Percentiles rank a stretch among this genome's conserved stretches.
phyloP scores from a whole-genome alignment of 345 rosid species.

The Geranium brycei region DNA sequence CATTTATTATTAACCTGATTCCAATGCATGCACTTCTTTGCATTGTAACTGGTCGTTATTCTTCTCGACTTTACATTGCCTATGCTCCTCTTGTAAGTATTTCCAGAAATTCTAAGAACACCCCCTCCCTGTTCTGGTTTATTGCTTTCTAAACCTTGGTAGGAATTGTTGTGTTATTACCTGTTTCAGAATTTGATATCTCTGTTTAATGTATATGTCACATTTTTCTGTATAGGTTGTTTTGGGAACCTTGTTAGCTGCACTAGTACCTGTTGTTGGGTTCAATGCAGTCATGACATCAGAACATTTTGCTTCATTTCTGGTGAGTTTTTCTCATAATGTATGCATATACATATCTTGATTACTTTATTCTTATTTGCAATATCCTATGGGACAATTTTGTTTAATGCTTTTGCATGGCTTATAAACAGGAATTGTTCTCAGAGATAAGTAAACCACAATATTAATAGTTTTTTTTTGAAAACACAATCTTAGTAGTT shows the following conservation, averaged over 20 bases:
- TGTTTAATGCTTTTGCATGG: background rate
- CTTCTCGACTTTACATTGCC: conserved; percentile 81
- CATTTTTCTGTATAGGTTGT: conserved; percentile 54
- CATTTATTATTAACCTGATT: conserved; percentile 91
- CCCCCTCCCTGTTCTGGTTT: background rate
- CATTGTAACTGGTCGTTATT: conserved; percentile 89
- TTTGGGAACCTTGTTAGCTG: conserved; percentile 81
- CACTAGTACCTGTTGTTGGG: conserved; percentile 98
- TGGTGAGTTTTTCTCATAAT: conserved; percentile 38
- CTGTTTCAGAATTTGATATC: background rate
- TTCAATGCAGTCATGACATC: conserved; percentile 97
- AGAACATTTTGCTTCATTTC: conserved; percentile 96
- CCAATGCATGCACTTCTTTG: conserved; percentile 94
- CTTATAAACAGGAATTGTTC: background rate
- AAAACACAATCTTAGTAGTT: too few relatives aligned
- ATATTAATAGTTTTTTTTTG: too few relatives aligned
- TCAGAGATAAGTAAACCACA: background rate
- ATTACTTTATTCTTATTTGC: background rate
- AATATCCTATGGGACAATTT: background rate
- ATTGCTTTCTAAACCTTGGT: background rate
- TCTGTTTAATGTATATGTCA: conserved; percentile 8
- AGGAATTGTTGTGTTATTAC: background rate
- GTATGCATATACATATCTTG: background rate
- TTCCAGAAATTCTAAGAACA: background rate
- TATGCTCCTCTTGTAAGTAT: conserved; percentile 92